phyloP scores from a whole-genome alignment of 2,329 filamentous ascomycete genomes.

The Cordyceps cateniannulata region DNA sequence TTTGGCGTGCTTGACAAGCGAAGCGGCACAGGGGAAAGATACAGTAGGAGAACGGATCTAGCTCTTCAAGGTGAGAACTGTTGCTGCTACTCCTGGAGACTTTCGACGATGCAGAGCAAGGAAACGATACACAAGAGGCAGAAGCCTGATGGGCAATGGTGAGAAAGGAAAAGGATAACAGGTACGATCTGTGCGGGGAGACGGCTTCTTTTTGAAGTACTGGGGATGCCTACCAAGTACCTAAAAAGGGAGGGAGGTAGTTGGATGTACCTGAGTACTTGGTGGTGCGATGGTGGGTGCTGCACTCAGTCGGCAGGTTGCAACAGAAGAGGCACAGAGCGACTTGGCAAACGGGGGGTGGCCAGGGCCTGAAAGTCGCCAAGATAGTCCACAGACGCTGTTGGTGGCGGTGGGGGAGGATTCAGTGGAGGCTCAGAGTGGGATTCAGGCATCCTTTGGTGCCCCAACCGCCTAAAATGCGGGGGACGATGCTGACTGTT shows the following conservation, averaged over 20 bases:
- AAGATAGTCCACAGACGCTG: not conserved
- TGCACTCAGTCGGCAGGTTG: not conserved
- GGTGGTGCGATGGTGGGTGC: not conserved
- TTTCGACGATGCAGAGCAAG: conserved; percentile 1
- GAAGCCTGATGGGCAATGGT: conserved; percentile 12
- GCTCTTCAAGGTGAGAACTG: not conserved
- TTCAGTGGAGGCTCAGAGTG: not conserved
- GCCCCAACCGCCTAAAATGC: not conserved
- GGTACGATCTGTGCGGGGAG: conserved; percentile 19
- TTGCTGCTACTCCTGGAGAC: not conserved
- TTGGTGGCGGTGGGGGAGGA: not conserved
- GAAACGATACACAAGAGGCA: conserved; percentile 11
- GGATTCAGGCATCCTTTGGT: conserved; percentile 1
- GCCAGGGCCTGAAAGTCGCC: not conserved
- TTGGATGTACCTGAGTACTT: too few relatives aligned
- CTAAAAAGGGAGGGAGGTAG: not conserved
- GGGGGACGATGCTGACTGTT: not conserved
- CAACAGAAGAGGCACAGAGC: not conserved
- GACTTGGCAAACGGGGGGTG: not conserved
- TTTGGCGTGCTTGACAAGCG: not conserved
- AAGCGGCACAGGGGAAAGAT: conserved; percentile 15
- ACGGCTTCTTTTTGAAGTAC: conserved; percentile 9
- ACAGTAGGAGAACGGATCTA: not conserved
- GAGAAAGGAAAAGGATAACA: conserved; percentile 16
- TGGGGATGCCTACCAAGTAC: not conserved